These are phyloP conservation scores for Kingdonia uniflora DNA, from an alignment of 164 flowering plant species.

Conservation along the genomic window DNA sequence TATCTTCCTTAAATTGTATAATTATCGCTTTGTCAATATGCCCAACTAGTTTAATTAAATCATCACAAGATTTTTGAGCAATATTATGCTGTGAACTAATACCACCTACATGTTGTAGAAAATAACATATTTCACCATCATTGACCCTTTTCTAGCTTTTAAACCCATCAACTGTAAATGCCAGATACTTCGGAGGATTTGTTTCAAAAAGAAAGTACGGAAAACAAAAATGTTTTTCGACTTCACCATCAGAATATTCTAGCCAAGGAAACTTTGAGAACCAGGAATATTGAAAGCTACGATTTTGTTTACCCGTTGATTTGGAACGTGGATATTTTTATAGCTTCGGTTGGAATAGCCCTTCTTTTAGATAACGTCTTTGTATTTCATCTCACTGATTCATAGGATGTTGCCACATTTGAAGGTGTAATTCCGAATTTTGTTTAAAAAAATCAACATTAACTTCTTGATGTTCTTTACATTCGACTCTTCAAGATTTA, in stretches of 20 bases:
- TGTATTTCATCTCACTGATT: conserved; percentile 1
- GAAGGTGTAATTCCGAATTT: not conserved
- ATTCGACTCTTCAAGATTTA: not conserved
- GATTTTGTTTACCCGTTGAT: too few species aligned
- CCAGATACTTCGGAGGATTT: not conserved
- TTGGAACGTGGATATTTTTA: not conserved
- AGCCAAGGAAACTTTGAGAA: too few species aligned
- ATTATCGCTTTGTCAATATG: too few species aligned
- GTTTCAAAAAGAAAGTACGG: too few species aligned
- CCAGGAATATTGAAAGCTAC: too few species aligned
- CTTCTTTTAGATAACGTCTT: not conserved
- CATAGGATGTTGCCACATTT: too few species aligned
- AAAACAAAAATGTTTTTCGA: too few species aligned
- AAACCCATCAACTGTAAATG: conserved; percentile 5
- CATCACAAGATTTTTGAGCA: too few species aligned
- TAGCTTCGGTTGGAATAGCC: not conserved
- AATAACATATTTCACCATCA: not conserved
- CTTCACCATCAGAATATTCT: too few species aligned
- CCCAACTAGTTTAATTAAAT: not conserved
- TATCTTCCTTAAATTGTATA: too few species aligned
- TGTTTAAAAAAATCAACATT: not conserved
- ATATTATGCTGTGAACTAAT: not conserved
- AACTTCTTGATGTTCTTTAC: too few species aligned
- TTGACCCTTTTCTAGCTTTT: conserved; percentile 5
- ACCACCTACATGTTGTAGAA: not conserved